Evolutionary conservation across 2,329 filamentous ascomycete genomes (phyloP), one percentile per base, ranked within the genome.

Genomic region (Pseudodiploospora longispora): DNA sequence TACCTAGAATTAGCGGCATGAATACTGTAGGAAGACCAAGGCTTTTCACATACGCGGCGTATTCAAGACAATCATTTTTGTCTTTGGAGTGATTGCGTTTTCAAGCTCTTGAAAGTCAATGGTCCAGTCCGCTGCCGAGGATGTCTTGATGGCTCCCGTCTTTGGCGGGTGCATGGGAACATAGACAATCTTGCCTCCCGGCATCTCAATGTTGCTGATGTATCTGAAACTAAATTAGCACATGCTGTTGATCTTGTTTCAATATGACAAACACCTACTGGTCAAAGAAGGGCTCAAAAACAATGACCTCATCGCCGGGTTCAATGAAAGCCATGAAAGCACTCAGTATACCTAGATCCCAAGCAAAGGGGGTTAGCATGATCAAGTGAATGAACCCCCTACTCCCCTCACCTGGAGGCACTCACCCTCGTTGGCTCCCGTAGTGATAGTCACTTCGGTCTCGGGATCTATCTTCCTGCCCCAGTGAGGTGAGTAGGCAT

Each of bases 241-340:
- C 19, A 19, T 19, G 19, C 19, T 19, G 19, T 19, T 19, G 19
- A 19, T 19, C 9, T 2, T 34, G 19, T 19, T 7, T 10, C 6
- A 4, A 10, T 30, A 10, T 27, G 1, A 6, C 10, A 4, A 10
- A 6, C 4, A 54, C 59, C 46, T 41, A 87, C 82, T 98, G 93
- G 67, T 98, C 93, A 62, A 97, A 98, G 69, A 96, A 98, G 8
- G 93, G 93, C 70, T 98, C 93, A 62, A 98, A 96, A 45, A 98
- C 78, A 53, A 98, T 96, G 52, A 96, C 93, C 65, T 98, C 93
- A 60, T 98, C 93, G 9, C 88, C 93, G 1, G 80, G 77, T 66
- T 98, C 93, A 47, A 98, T 82, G 56, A 98, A 98, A 3, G 79
- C 93, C 93, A 98, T 97, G 60, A 98, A 97, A 0, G 90, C 93